Conservation (phyloP, 169 alveolate genomes). For the Plasmodium inui region DNA sequence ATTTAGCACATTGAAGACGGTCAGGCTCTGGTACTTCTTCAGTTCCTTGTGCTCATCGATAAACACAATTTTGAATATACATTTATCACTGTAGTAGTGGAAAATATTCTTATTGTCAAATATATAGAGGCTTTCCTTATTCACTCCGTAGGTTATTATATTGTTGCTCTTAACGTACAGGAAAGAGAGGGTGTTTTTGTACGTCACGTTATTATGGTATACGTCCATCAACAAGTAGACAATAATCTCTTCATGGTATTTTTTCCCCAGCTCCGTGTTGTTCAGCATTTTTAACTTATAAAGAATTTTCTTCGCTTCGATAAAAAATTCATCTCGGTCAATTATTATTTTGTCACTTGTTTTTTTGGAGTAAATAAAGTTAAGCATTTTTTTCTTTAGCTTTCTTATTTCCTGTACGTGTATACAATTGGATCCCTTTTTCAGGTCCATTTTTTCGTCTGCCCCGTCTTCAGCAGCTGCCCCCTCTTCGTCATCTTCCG, state of each 20-base stretch:
- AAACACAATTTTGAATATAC: conserved; percentile 45
- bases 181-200: conserved; percentile 20
- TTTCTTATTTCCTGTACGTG: conserved; percentile 41
- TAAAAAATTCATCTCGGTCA: conserved; percentile 30
- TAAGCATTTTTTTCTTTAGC: conserved; percentile 28
- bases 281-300: conserved; percentile 32
- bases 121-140: conserved; percentile 28
- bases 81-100: conserved; percentile 62
- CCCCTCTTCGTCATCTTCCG: background rate
- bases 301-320: conserved; percentile 38
- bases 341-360: conserved; percentile 30
- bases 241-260: conserved; percentile 33
- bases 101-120: conserved; percentile 66
- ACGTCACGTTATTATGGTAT: conserved; percentile 44
- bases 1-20: conserved; percentile 50
- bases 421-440: background rate
- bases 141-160: conserved; percentile 43
- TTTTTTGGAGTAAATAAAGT: conserved; percentile 25
- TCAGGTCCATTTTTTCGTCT: background rate
- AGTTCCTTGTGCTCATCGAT: conserved; percentile 37
- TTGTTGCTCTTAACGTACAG: conserved; percentile 44
- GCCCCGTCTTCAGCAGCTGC: background rate
- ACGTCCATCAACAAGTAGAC: conserved; percentile 39
- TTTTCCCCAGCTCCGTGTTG: conserved; percentile 11
- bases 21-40: conserved; percentile 3